Percentiles rank a stretch among this genome's conserved stretches.
Evolutionary conservation across 305 asterid species (phyloP).

Genomic region (Fraxinus ornus): DNA sequence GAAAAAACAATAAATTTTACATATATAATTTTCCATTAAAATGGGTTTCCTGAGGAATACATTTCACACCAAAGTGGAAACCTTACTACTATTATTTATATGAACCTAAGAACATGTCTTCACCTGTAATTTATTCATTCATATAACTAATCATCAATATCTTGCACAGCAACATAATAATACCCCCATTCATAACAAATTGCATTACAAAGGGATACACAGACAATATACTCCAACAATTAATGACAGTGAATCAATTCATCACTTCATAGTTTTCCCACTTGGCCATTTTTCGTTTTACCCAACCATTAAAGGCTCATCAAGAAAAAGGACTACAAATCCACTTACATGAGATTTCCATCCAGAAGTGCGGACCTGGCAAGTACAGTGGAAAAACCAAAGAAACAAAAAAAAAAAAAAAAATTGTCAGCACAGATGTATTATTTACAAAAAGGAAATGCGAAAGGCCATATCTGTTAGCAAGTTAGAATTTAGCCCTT

Average conservation of each 20-base stretch:
- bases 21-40: background rate
- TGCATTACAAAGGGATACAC: background rate
- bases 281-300: background rate
- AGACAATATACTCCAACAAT: background rate
- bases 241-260: background rate
- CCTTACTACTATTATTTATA: background rate
- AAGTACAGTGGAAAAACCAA: background rate
- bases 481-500: background rate
- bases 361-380: constrained; percentile 74
- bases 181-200: background rate
- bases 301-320: constrained; percentile 17
- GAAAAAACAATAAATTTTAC: too few species aligned
- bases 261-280: background rate
- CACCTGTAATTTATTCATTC: background rate
- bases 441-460: background rate
- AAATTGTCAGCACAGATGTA: constrained; percentile 12
- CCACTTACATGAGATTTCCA: constrained; percentile 89
- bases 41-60: background rate
- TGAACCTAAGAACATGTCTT: background rate
- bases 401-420: background rate
- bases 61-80: background rate
- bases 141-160: background rate
- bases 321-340: constrained; percentile 8
- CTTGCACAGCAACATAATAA: background rate
- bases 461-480: background rate